Base-by-base conservation (phyloP, 2,329 filamentous ascomycete genomes). In the Trichoderma endophyticum region DNA sequence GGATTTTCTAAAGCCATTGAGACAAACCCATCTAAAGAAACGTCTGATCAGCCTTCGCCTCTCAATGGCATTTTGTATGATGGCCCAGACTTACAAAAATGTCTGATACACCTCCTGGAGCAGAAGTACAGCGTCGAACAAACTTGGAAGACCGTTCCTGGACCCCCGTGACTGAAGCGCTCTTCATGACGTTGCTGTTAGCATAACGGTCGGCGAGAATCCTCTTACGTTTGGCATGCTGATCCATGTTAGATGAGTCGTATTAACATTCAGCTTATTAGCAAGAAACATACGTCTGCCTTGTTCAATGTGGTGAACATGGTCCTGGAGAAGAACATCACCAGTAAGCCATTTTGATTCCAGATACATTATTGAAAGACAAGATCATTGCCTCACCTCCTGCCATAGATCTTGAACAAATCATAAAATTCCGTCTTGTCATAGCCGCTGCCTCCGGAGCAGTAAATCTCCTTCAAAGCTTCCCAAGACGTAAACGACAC, bases 151-250 rank as follows among this genome's bases (percentile, higher is more conserved):
- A 88, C 6, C 89, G 83, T 73, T 89, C 84, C 68, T 86, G 81
- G 63, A 93, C 89, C 3, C 88, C 90, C 5, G 83, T 79, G 32
- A 92, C 79, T 2, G 89, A 86, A 3, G 82, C 81, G 5, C 85
- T 78, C 34, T 86, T 86, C 81, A 91, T 85, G 64, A 92, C 82
- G 76, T 91, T 92, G 69, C 87, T 89, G 79, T 92, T 92, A 34
- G 90, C 88, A 78, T 93, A 93, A 34, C 89, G 84, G 76, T 92
- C 89, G 1, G 90, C 90, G 59, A 92, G 83, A 62, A 90, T 82
- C 32, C 89, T 85, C 77, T 90, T 91, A 72, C 89, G 85, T 74
- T 86, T 87, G 34, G 87, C 88, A 77, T 93, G 91, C 87, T 91
- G 65, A 11, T 15, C 8, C 9, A 15, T 36, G 48, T 32, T 63